phyloP scores from a whole-genome alignment of 2,329 filamentous ascomycete species.

The Anthostomella pinea region DNA sequence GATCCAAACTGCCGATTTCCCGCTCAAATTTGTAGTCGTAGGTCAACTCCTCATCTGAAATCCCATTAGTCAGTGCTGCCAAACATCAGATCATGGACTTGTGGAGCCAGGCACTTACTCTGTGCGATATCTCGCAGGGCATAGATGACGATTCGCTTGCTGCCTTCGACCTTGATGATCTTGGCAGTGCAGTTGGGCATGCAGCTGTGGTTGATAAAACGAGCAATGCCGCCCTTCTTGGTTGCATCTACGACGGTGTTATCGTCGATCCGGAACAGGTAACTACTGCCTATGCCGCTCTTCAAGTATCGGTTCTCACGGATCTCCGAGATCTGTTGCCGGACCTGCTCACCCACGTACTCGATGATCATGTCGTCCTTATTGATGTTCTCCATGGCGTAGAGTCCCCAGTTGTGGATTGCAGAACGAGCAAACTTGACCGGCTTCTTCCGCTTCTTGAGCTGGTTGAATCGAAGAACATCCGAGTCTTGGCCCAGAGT shows the following conservation, averaged over 20 bases:
- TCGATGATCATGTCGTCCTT: constrained; percentile 99
- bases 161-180: constrained; percentile 98
- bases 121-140: constrained; percentile 90
- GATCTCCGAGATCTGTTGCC: constrained; percentile 96
- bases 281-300: constrained; percentile 95
- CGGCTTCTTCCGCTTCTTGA: constrained; percentile 99
- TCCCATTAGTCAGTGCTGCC: too few species aligned
- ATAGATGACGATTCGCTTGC: constrained; percentile 98
- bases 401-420: constrained; percentile 98
- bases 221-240: constrained; percentile 95
- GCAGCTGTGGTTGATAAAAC: constrained; percentile 98
- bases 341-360: constrained; percentile 96
- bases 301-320: constrained; percentile 89
- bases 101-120: too few species aligned
- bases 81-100: too few species aligned
- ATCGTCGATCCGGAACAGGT: constrained; percentile 97
- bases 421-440: constrained; percentile 97
- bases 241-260: constrained; percentile 97
- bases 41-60: constrained; percentile 95
- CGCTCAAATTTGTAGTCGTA: constrained; percentile 99
- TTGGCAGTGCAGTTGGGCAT: constrained; percentile 98
- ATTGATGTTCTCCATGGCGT: constrained; percentile 94
- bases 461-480: constrained; percentile 94
- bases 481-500: constrained; percentile 80
- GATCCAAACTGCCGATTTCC: constrained; percentile 89